Percentiles rank a stretch among this genome's conserved stretches.
Evolutionary conservation across 257 asterid species (phyloP).

Genomic region (Solanum sparsipilum): DNA sequence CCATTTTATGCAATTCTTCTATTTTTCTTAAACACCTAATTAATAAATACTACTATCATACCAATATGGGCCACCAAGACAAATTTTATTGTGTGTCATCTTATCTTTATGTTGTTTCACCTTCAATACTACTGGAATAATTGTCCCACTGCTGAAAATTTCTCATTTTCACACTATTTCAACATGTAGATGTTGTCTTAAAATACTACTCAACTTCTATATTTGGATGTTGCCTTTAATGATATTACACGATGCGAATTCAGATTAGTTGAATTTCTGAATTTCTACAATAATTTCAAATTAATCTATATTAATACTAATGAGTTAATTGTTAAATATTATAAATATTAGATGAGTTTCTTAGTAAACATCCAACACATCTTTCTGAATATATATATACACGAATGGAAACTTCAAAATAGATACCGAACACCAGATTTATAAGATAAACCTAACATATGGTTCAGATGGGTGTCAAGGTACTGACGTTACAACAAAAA

Average conservation of each 20-base stretch:
- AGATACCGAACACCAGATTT: neutral
- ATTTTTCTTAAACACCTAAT: neutral
- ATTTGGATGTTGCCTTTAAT: neutral
- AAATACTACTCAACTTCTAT: neutral
- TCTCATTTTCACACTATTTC: neutral
- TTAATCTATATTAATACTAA: too few species aligned
- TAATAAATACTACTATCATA: neutral
- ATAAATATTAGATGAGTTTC: neutral
- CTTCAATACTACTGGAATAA: neutral
- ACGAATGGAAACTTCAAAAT: neutral
- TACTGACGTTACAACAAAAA: too few species aligned
- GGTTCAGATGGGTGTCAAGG: neutral
- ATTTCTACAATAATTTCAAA: neutral
- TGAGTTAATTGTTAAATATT: neutral
- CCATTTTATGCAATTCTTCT: neutral
- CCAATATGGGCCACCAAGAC: neutral
- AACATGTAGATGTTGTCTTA: neutral
- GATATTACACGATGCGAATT: neutral
- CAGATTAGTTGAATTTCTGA: neutral
- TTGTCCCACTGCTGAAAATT: neutral
- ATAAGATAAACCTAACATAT: neutral
- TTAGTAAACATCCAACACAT: neutral
- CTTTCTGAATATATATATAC: neutral
- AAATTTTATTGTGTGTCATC: neutral
- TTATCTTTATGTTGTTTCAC: neutral